Evolutionary conservation across 2,329 filamentous ascomycete genomes (phyloP).

Genomic region (Aureobasidium pullulans): DNA sequence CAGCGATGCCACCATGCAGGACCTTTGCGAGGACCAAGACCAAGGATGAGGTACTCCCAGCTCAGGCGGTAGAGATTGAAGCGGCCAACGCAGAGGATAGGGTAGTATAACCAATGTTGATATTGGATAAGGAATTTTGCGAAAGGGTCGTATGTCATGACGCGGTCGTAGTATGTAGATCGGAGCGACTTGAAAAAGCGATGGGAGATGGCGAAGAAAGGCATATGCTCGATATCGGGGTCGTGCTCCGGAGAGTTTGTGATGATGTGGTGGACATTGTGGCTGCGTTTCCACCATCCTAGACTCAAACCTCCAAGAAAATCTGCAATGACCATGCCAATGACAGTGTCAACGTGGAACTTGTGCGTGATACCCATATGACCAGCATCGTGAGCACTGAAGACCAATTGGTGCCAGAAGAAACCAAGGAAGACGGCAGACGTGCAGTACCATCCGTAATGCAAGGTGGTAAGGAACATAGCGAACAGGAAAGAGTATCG

Average conservation of each 20-base stretch:
- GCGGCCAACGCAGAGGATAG: conserved; percentile 55
- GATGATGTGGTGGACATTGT: conserved; percentile 43
- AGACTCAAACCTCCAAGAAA: conserved; percentile 83
- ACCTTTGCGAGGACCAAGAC: conserved; percentile 49
- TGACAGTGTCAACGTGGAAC: conserved; percentile 72
- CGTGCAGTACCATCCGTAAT: conserved; percentile 39
- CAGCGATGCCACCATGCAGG: conserved; percentile 62
- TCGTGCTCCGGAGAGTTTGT: conserved; percentile 94
- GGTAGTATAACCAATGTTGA: conserved; percentile 63
- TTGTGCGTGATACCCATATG: conserved; percentile 97
- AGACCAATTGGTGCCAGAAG: conserved; percentile 92
- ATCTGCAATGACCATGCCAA: conserved; percentile 86
- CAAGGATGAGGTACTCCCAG: conserved; percentile 56
- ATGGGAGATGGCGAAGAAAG: conserved; percentile 60
- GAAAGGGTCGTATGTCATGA: conserved; percentile 55
- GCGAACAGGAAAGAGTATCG: conserved; percentile 65
- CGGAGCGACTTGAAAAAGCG: conserved; percentile 57
- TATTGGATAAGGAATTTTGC: conserved; percentile 53
- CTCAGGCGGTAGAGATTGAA: conserved; percentile 67
- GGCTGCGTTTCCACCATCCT: conserved; percentile 60
- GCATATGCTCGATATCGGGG: conserved; percentile 75
- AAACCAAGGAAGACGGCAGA: conserved; percentile 70
- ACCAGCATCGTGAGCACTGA: conserved; percentile 87
- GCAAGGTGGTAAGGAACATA: conserved; percentile 47
- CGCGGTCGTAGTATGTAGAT: conserved; percentile 59